A percentile compares a stretch with the other conserved stretches of the same genome.
These are phyloP conservation scores for Knufia fluminis DNA, from an alignment of 2,329 filamentous ascomycete species.

Conservation along the genomic window DNA sequence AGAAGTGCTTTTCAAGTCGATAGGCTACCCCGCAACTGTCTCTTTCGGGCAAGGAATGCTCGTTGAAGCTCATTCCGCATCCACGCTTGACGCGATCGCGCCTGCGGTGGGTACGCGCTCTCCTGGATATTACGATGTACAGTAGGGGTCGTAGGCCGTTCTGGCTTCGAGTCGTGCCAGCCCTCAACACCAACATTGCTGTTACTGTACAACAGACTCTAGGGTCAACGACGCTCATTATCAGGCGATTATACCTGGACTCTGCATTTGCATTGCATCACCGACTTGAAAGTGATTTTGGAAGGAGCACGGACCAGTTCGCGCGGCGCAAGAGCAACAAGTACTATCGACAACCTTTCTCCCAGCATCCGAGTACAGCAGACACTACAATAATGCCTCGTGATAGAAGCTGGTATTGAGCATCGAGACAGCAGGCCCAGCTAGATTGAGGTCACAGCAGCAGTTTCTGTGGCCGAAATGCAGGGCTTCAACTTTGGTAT, in stretches of 20 bases:
- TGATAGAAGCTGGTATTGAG: neutral
- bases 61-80: too few relatives aligned
- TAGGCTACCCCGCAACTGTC: too few relatives aligned
- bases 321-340: neutral
- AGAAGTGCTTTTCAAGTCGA: too few relatives aligned
- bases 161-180: neutral
- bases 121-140: too few relatives aligned
- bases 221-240: neutral
- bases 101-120: too few relatives aligned
- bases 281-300: neutral
- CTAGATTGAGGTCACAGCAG: neutral
- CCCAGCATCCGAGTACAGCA: neutral
- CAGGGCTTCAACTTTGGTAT: slow-evolving; percentile 18
- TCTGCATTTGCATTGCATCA: neutral
- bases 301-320: neutral
- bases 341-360: too few relatives aligned
- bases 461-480: neutral
- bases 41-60: too few relatives aligned
- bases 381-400: neutral
- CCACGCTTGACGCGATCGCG: too few relatives aligned
- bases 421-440: neutral
- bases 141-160: too few relatives aligned
- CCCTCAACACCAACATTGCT: neutral
- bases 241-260: neutral
- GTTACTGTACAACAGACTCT: neutral